These are phyloP conservation scores for Auriscalpium microsporum DNA, from an alignment of 768 basidiomycete genomes.

Conservation along the genomic window DNA sequence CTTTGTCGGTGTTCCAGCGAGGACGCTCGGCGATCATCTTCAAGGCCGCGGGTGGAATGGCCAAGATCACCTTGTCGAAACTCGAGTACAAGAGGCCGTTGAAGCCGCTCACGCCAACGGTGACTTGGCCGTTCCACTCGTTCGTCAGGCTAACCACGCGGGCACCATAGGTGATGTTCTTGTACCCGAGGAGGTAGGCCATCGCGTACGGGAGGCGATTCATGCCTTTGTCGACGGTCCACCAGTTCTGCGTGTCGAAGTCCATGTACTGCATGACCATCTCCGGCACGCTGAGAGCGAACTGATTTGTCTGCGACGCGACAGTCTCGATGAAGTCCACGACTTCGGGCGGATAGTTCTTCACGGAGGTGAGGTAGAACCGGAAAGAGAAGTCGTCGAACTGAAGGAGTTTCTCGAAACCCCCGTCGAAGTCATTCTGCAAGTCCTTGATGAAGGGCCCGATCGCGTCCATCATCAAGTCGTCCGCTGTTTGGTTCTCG, in stretches of 20 bases:
- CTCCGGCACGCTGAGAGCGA: conserved; percentile 19
- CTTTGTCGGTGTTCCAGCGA: conserved; percentile 13
- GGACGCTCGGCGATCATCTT: conserved; percentile 19
- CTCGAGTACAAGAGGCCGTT: conserved; percentile 3
- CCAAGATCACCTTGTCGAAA: conserved; percentile 17
- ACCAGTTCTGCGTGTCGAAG: conserved; percentile 17
- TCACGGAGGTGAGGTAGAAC: conserved; percentile 8
- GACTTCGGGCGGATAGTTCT: conserved; percentile 12
- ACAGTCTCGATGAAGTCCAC: conserved; percentile 20
- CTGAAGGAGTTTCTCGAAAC: conserved; percentile 12
- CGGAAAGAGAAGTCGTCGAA: conserved; percentile 17
- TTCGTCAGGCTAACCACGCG: conserved; percentile 14
- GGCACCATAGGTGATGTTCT: conserved; percentile 17
- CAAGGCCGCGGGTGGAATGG: conserved; percentile 18
- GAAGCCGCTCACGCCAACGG: background rate
- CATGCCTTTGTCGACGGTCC: conserved; percentile 17
- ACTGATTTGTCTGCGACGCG: conserved; percentile 18
- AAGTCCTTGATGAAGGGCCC: conserved; percentile 7
- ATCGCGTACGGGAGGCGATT: conserved; percentile 17
- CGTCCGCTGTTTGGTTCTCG: conserved; percentile 6
- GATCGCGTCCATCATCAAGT: conserved; percentile 11
- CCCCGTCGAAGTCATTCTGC: conserved; percentile 8
- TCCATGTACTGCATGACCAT: conserved; percentile 19
- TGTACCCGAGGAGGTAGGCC: conserved; percentile 13
- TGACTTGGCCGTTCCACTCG: conserved; percentile 7